These are phyloP conservation scores for Sedum album DNA, from an alignment of 164 flowering plant species.

Conservation along the genomic window DNA sequence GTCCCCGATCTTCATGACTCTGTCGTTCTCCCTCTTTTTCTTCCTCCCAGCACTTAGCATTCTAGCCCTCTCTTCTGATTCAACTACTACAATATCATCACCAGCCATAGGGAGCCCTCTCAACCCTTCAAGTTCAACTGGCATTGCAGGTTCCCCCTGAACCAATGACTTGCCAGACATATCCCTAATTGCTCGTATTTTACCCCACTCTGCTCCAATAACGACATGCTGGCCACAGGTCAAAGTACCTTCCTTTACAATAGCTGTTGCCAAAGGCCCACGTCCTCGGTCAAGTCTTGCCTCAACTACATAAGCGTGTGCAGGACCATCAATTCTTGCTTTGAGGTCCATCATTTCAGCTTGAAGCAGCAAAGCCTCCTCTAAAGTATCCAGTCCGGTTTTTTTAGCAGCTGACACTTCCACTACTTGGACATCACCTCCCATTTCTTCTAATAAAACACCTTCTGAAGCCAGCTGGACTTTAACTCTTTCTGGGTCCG, in stretches of 20 bases:
- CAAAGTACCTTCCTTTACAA: slow-evolving; percentile 83
- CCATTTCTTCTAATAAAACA: slow-evolving; percentile 75
- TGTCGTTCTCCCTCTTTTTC: slow-evolving; percentile 57
- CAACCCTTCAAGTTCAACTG: slow-evolving; percentile 85
- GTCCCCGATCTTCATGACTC: slow-evolving; percentile 47
- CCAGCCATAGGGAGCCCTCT: slow-evolving; percentile 96
- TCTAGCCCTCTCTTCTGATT: slow-evolving; percentile 83
- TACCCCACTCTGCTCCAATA: slow-evolving; percentile 93
- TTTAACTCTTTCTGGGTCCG: slow-evolving; percentile 81
- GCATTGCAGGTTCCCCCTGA: slow-evolving; percentile 71
- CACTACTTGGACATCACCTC: slow-evolving; percentile 90
- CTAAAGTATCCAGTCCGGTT: slow-evolving; percentile 65
- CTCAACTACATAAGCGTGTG: slow-evolving; percentile 95
- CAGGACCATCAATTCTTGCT: slow-evolving; percentile 81
- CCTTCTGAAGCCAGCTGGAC: slow-evolving; percentile 80
- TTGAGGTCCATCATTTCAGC: slow-evolving; percentile 86
- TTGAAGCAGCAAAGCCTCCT: slow-evolving; percentile 83
- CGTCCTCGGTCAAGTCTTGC: slow-evolving; percentile 86
- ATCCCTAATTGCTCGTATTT: slow-evolving; percentile 76
- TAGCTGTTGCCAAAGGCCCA: slow-evolving; percentile 90
- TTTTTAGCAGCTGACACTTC: slow-evolving; percentile 69
- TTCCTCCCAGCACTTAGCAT: slow-evolving; percentile 87
- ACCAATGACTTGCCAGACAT: slow-evolving; percentile 41
- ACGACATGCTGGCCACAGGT: slow-evolving; percentile 71
- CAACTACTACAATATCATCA: slow-evolving; percentile 81